Percentiles rank a stretch among this genome's conserved stretches.
Conservation (phyloP, 2,329 filamentous ascomycete genomes). For the Fusarium annulatum region DNA sequence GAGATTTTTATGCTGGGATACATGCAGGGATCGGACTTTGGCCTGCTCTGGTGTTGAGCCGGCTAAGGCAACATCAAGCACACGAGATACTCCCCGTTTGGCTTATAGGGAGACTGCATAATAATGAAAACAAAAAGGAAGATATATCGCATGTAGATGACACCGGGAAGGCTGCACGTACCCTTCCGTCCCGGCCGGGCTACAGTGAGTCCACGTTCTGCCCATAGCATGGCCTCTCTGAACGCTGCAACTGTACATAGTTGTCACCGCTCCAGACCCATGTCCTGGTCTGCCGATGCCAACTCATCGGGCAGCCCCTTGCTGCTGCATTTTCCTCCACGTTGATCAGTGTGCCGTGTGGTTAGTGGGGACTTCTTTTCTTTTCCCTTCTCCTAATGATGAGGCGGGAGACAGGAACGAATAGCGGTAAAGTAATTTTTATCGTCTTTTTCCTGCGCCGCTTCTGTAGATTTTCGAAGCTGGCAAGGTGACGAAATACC, state of each 20-base stretch:
- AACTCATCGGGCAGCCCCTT: slow-evolving; percentile 31
- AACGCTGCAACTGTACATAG: background rate
- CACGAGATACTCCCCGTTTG: background rate
- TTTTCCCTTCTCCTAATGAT: background rate
- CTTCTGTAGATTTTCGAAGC: background rate
- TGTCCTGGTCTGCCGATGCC: slow-evolving; percentile 26
- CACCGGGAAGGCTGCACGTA: background rate
- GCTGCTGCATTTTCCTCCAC: slow-evolving; percentile 15
- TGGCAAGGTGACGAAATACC: background rate
- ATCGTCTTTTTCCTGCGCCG: background rate
- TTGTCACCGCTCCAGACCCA: slow-evolving; percentile 23
- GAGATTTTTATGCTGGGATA: slow-evolving; percentile 9
- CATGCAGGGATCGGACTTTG: slow-evolving; percentile 15
- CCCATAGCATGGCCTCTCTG: slow-evolving; percentile 1
- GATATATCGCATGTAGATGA: background rate
- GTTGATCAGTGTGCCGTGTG: slow-evolving; percentile 32
- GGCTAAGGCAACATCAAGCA: slow-evolving; percentile 2
- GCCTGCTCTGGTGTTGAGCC: slow-evolving; percentile 5
- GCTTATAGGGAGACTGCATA: slow-evolving; percentile 5
- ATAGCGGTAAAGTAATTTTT: slow-evolving; percentile 10
- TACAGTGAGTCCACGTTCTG: slow-evolving; percentile 26
- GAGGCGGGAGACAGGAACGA: background rate
- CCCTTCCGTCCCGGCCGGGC: slow-evolving; percentile 14
- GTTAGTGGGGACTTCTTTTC: slow-evolving; percentile 12
- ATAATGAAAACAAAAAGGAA: background rate